These are phyloP conservation scores for Coniochaeta hoffmannii DNA, from an alignment of 2,329 filamentous ascomycete genomes.

Conservation along the genomic window DNA sequence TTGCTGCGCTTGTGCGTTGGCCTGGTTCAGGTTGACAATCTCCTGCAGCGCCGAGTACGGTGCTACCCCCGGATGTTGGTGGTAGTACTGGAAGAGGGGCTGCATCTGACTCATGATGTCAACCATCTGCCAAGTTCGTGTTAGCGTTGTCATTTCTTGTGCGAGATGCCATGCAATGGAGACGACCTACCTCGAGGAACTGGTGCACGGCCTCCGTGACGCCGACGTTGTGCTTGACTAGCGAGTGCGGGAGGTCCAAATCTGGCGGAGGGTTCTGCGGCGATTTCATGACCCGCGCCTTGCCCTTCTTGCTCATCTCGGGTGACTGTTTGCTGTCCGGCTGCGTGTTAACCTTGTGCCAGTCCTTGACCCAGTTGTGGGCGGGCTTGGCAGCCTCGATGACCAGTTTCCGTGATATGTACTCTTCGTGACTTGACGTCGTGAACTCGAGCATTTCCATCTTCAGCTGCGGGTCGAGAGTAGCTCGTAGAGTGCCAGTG, in stretches of 20 bases:
- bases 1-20: conserved; percentile 29
- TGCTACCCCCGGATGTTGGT: conserved; percentile 43
- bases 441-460: conserved; percentile 82
- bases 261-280: conserved; percentile 52
- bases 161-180: background rate
- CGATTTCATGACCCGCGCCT: conserved; percentile 50
- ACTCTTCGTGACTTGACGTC: conserved; percentile 73
- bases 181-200: conserved; percentile 53
- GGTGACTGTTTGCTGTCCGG: conserved; percentile 50
- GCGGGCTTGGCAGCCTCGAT: conserved; percentile 54
- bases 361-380: conserved; percentile 60
- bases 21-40: conserved; percentile 46
- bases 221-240: conserved; percentile 48
- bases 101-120: conserved; percentile 63
- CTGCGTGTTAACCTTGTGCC: conserved; percentile 49
- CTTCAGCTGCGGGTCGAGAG: conserved; percentile 72
- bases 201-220: conserved; percentile 55
- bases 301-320: conserved; percentile 61
- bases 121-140: conserved; percentile 39
- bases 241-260: conserved; percentile 51
- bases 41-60: conserved; percentile 55
- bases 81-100: conserved; percentile 52
- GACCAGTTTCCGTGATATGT: conserved; percentile 61
- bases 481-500: conserved; percentile 67
- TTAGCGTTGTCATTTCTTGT: conserved; percentile 14